These are phyloP conservation scores for Lobosporangium transversale DNA, from an alignment of 192 early-diverging fungal species.

Conservation along the genomic window DNA sequence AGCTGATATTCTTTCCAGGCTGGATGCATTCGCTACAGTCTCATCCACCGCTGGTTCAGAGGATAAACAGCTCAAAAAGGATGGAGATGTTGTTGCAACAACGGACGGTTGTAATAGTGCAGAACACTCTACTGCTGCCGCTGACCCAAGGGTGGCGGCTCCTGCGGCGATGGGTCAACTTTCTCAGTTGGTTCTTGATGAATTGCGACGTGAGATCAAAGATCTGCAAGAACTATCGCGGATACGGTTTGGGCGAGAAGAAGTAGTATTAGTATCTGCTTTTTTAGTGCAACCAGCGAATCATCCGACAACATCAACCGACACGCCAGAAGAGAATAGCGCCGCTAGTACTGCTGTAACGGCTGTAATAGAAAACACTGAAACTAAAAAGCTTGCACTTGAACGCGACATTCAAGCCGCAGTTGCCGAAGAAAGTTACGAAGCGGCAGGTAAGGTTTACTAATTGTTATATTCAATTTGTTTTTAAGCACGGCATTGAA, in stretches of 20 bases:
- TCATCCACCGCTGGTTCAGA: background rate
- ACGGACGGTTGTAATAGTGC: too few species aligned
- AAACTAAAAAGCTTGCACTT: constrained; percentile 9
- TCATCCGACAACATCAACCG: too few species aligned
- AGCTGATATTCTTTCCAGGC: constrained; percentile 8
- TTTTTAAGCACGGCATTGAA: too few species aligned
- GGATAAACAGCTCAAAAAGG: too few species aligned
- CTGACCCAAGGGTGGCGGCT: too few species aligned
- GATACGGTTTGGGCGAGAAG: constrained; percentile 27
- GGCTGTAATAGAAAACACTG: background rate
- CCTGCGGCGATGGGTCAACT: too few species aligned
- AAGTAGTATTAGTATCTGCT: background rate
- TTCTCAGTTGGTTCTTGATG: background rate
- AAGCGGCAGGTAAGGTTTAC: constrained; percentile 20
- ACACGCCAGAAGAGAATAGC: too few species aligned
- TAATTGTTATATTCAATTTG: background rate
- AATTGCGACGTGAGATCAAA: constrained; percentile 28
- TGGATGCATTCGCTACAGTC: background rate
- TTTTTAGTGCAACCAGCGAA: too few species aligned
- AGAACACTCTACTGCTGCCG: too few species aligned
- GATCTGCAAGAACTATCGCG: constrained; percentile 4
- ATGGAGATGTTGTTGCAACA: background rate
- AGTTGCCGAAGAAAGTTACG: constrained; percentile 43
- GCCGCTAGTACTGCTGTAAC: background rate
- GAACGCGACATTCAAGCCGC: constrained; percentile 44